A percentile compares a stretch with the other conserved stretches of the same genome.
Conservation (phyloP, 345 rosid genomes). For the Gossypium raimondii region DNA sequence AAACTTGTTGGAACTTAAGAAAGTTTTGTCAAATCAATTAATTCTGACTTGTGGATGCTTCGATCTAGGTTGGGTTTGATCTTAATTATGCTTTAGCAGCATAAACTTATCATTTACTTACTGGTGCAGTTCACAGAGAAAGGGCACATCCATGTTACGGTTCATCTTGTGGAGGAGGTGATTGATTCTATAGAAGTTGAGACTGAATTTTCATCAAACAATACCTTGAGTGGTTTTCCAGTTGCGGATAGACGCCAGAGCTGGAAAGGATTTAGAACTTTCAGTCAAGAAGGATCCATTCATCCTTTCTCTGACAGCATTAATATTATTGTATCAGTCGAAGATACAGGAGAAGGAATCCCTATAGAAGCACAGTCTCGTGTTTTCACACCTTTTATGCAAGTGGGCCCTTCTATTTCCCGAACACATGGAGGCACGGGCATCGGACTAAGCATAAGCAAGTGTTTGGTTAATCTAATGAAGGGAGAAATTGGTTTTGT, state of each 20-base stretch:
- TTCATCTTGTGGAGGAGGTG: conserved; percentile 81
- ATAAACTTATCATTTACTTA: conserved; percentile 13
- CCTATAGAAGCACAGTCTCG: conserved; percentile 85
- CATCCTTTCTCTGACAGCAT: conserved; percentile 31
- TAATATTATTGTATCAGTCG: conserved; percentile 79
- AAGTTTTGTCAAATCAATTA: background rate
- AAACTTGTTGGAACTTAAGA: background rate
- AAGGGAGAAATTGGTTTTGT: conserved; percentile 87
- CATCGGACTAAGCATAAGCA: conserved; percentile 96
- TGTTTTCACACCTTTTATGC: conserved; percentile 90
- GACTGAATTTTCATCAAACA: conserved; percentile 42
- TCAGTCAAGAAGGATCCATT: conserved; percentile 43
- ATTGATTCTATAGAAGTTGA: conserved; percentile 44
- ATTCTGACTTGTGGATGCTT: background rate
- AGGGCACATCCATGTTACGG: conserved; percentile 85
- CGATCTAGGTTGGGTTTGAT: background rate
- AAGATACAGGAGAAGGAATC: conserved; percentile 94
- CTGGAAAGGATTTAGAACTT: conserved; percentile 65
- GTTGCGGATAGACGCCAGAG: conserved; percentile 69
- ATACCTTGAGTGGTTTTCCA: conserved; percentile 79
- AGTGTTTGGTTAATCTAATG: conserved; percentile 85
- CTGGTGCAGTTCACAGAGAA: conserved; percentile 73
- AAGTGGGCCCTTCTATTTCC: conserved; percentile 87
- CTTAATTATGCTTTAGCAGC: background rate
- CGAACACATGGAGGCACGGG: conserved; percentile 93